Evolutionary conservation across 371 early-diverging fungal genomes (phyloP).

Genomic region (Mortierella sp.): DNA sequence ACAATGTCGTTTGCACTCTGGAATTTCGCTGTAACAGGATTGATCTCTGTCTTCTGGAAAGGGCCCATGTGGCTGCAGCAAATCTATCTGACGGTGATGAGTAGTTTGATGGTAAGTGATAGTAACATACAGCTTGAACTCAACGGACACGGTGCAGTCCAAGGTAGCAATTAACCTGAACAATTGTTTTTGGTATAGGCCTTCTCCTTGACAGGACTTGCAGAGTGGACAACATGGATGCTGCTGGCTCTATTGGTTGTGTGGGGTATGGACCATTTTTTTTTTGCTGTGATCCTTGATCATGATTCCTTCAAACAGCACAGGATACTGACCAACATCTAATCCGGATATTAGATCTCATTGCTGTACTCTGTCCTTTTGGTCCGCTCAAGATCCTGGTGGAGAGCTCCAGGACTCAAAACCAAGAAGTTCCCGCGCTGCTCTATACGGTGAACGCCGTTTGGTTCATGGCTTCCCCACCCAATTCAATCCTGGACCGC

Average conservation of each 20-base stretch:
- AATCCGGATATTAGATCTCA: slow-evolving; percentile 66
- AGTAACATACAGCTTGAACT: background rate
- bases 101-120: slow-evolving; percentile 76
- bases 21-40: slow-evolving; percentile 82
- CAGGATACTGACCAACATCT: background rate
- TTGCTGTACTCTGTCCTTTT: slow-evolving; percentile 90
- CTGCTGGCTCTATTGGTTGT: slow-evolving; percentile 80
- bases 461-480: slow-evolving; percentile 81
- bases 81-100: slow-evolving; percentile 82
- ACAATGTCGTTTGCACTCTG: slow-evolving; percentile 80
- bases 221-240: slow-evolving; percentile 87
- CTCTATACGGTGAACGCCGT: slow-evolving; percentile 81
- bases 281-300: background rate
- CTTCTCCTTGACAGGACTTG: slow-evolving; percentile 77
- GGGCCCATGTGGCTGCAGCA: slow-evolving; percentile 85
- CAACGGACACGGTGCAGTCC: too few relatives aligned
- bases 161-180: background rate
- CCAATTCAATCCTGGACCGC: slow-evolving; percentile 38
- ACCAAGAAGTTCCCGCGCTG: slow-evolving; percentile 84
- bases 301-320: background rate
- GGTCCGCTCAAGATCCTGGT: slow-evolving; percentile 89
- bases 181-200: slow-evolving; percentile 55
- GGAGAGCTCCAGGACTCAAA: slow-evolving; percentile 76
- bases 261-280: slow-evolving; percentile 71
- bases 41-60: slow-evolving; percentile 85